Base-by-base conservation (phyloP, 1,284 basidiomycete species). In the Coniferiporia sulphurascens region DNA sequence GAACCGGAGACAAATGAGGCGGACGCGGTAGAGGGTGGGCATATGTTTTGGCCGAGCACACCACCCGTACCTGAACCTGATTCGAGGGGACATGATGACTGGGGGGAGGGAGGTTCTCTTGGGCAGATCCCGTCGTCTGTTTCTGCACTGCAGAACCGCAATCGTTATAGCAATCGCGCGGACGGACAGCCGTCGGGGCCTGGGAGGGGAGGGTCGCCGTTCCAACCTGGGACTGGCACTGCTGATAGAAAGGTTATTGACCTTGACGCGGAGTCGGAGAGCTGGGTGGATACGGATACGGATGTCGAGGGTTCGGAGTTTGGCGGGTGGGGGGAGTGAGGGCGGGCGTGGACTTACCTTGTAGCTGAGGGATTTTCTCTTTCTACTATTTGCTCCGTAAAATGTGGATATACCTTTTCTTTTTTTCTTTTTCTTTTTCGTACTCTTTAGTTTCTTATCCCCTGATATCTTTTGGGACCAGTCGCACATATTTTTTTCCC, bases 221-320 rank as follows among this genome's bases (percentile, higher is more conserved):
- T 52, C 44, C 56, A 56, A 32, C 34, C 44, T 9, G 32, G 36
- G 17, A 38, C 6, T 15, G 15, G 35, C 35, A 9, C 21, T 8
- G 15, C 21, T 44, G 13, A 27, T 27, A 15, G 51, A 32, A 53
- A 52, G 48, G 32, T 54, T 21, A 38, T 58, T 45, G 52, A 53
- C 22, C n/a, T 58, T 27, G 61, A 58, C 46, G 54, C 49, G 32
- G 63, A 64, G 57, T 62, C 54, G n/a, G 64, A 65, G 46, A 59
- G 46, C 19, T 66, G 65, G 65, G 58, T 65, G 35, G 65, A 66
- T 36, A 66, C 65, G 22, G 65, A 65, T 43, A 45, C 65, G 22
- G 65, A 65, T 43, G 45, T 62, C 12, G 64, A 65, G 8, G 61
- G 56, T 3, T 64, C 63, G 12, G 64, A 64, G 35, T n/a, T 22